These are phyloP conservation scores for Barbatosphaeria neglecta DNA, from an alignment of 495 filamentous ascomycete species.

Conservation along the genomic window DNA sequence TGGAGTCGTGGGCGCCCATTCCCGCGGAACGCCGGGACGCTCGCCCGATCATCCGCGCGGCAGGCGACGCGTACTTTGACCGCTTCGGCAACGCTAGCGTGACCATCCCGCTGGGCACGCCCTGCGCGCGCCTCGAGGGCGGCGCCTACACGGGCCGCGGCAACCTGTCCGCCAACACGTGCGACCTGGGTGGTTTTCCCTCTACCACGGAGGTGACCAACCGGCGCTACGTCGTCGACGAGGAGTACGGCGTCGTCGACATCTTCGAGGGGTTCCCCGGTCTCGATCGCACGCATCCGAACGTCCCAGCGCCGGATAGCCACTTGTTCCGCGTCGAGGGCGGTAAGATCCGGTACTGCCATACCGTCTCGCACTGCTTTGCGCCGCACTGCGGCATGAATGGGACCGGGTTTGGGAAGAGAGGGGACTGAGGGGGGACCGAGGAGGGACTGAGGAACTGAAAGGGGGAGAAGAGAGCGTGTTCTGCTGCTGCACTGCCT, in stretches of 20 bases:
- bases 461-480: too few relatives aligned
- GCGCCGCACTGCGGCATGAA: constrained; percentile 13
- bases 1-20: constrained; percentile 35
- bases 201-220: constrained; percentile 16
- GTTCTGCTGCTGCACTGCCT: too few relatives aligned
- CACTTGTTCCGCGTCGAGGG: constrained; percentile 18
- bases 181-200: constrained; percentile 14
- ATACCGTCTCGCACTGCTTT: constrained; percentile 16
- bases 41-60: constrained; percentile 13
- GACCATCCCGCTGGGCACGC: constrained; percentile 13
- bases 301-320: constrained; percentile 13
- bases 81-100: constrained; percentile 15
- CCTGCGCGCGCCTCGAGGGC: constrained; percentile 19
- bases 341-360: constrained; percentile 17
- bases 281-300: constrained; percentile 9
- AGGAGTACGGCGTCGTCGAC: constrained; percentile 14
- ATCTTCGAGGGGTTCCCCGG: constrained; percentile 19
- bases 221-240: constrained; percentile 20
- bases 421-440: too few relatives aligned
- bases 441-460: too few relatives aligned
- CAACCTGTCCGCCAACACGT: constrained; percentile 15
- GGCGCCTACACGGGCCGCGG: constrained; percentile 15
- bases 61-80: constrained; percentile 18
- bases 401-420: not conserved
- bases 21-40: constrained; percentile 19